Base-by-base conservation (phyloP, 441 rosid genomes). In the Gossypium schwendimanii region DNA sequence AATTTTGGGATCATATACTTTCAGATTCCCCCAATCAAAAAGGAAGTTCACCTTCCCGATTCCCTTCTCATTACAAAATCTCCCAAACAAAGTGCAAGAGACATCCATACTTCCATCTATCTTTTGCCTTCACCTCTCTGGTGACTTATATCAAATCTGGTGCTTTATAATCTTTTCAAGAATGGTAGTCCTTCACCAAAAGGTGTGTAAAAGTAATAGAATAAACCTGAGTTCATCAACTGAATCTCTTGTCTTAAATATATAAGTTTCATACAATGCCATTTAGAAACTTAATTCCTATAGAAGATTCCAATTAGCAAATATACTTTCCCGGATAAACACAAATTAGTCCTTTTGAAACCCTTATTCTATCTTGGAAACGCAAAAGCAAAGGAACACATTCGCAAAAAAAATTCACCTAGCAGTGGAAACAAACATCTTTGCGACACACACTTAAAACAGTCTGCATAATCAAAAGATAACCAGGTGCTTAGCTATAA, bases 301-400 rank as follows among this genome's bases (percentile, higher is more conserved):
- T 4, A 45, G 18, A 44, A 44, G 11, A 44, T 21, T 64, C 5
- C 20, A 2, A 45, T 45, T 14, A 65, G 11, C 5, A 44, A 65
- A 65, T 45, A 21, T 21, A 33, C 6, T 21, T 12, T 65, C 55
- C 55, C n/a, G 55, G 21, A 23, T 20, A 64, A 41, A 44, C 18
- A 23, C 4, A 64, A 2, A 64, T n/a, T 7, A 49, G 45, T 49
- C 44, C n/a, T 26, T 28, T 17, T 26, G 23, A n/a, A 50, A 50
- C 45, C 44, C 71, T 50, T 26, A 26, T 49, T 67, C 58, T 50
- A 67, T 67, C 41, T 67, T 67, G 15, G 15, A 67, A 49, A 67
- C 12, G 41, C 44, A 49, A 66, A 67, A 33, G 41, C 44, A 15
- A 49, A 26, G 15, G 0, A 26, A 4, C 8, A 49, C 24, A 67